Conservation (phyloP, 208 protist genomes). For the Wallacemonas sp. region DNA sequence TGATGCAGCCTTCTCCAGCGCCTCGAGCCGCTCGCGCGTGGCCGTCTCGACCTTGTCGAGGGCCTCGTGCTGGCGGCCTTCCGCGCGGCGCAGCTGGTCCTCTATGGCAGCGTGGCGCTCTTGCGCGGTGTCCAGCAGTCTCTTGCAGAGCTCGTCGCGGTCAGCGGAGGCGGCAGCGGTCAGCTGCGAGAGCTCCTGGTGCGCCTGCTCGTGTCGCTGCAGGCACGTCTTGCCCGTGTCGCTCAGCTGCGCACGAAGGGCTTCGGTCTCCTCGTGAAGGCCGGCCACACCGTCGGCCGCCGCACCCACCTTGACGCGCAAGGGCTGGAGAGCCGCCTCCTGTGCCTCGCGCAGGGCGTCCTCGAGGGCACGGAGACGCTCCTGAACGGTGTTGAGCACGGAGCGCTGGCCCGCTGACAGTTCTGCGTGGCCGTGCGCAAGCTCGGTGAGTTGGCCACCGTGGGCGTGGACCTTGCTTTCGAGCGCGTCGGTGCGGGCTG, state of each 20-base stretch:
- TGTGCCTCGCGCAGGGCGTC: slow-evolving; percentile 10
- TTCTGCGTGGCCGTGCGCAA: neutral
- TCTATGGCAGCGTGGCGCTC: neutral
- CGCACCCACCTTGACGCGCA: slow-evolving; percentile 15
- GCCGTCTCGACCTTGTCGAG: neutral
- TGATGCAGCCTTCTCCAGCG: too few relatives aligned
- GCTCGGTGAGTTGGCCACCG: neutral
- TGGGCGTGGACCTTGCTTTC: neutral
- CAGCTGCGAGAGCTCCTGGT: slow-evolving; percentile 7
- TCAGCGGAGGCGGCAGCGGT: neutral
- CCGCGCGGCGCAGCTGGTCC: neutral
- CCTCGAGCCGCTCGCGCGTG: neutral
- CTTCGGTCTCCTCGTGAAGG: neutral
- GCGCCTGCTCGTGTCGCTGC: neutral
- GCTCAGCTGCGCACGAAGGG: neutral
- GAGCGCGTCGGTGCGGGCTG: neutral
- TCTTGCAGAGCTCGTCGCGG: slow-evolving; percentile 1
- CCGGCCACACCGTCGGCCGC: neutral
- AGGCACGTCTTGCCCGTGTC: neutral
- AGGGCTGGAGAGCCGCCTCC: slow-evolving; percentile 14
- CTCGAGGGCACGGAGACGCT: slow-evolving; percentile 6
- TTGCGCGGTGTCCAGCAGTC: neutral
- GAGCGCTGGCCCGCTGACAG: neutral
- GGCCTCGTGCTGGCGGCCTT: neutral
- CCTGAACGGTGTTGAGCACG: slow-evolving; percentile 3